These are phyloP conservation scores for Solanum chmielewskii DNA, from an alignment of 257 asterid genomes.

Conservation along the genomic window DNA sequence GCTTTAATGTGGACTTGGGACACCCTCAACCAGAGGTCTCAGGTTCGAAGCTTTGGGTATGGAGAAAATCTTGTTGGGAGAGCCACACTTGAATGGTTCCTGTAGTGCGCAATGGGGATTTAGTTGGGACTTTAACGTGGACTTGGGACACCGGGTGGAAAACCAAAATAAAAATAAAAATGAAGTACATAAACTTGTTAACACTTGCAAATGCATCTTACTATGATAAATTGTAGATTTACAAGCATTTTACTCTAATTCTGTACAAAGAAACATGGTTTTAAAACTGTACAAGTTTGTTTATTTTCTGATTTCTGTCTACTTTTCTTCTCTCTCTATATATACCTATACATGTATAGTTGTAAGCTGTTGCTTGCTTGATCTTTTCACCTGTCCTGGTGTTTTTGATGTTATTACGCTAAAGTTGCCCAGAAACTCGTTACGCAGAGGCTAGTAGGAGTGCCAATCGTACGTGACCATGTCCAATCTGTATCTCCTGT, in stretches of 20 bases:
- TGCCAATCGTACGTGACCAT: conserved; percentile 73
- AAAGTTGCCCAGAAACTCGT: conserved; percentile 46
- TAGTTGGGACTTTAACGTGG: background rate
- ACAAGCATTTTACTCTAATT: background rate
- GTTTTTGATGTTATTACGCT: conserved; percentile 24
- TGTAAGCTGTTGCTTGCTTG: background rate
- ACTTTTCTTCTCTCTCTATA: background rate
- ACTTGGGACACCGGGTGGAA: background rate
- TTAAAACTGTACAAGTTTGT: background rate
- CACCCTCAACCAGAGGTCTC: too few relatives aligned
- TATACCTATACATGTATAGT: background rate
- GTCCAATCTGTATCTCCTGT: conserved; percentile 39
- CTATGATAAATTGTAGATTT: background rate
- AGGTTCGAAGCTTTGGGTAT: background rate
- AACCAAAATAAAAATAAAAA: too few relatives aligned
- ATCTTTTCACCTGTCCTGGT: background rate
- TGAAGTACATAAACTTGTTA: background rate
- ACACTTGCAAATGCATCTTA: background rate
- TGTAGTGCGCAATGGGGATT: rapidly evolving
- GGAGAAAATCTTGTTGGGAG: background rate
- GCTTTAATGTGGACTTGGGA: too few relatives aligned
- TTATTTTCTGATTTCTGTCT: background rate
- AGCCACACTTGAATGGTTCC: background rate
- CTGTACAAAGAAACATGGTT: background rate
- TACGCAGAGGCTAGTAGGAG: conserved; percentile 70